Evolutionary conservation across 2,329 filamentous ascomycete genomes (phyloP), one percentile per base, ranked within the genome.

Genomic region (Ceratocystiopsis minuta): DNA sequence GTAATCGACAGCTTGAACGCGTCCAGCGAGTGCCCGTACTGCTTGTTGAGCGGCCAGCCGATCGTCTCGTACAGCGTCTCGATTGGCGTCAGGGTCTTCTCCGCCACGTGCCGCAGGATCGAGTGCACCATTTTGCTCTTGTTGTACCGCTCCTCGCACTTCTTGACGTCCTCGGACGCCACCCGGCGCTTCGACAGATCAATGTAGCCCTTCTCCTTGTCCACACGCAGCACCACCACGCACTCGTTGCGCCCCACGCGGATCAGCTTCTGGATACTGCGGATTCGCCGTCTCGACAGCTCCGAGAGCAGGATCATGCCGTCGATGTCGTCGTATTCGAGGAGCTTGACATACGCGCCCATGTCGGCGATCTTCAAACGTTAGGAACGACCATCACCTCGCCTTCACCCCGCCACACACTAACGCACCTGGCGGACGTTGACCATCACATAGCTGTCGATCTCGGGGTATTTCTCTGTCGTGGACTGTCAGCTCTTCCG

Each of bases 371-470:
- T 98, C 82, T 90, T 6, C 6, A 28, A 10, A 28, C 6, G 7
- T 28, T 10, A 28, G 53, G 9, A 28, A 28, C 11, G 24, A 10
- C 20, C 24, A 28, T 28, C 24, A 10, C 4, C 24, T 6, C 9
- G 5, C 7, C 7, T 28, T 10, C 24, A 28, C 24, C 24, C 24
- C 24, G 11, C 24, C 24, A 20, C n/a, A n/a, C n/a, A 28, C 11
- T 10, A 32, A 57, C 71, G 49, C 60, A 87, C 24, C 24, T 28
- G 86, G 75, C 48, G 48, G 36, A 52, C 90, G 65, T 96, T 98
- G 61, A 98, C 90, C 90, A 98, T 98, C 60, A 98, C 92, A 66
- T 95, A 96, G 72, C 85, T 93, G 67, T 98, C 90, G 60, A 98
- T 88, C 72, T 96, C 90, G 45, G 86, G 86, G 59, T 80, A 92